phyloP scores from a whole-genome alignment of 306 rosid species.

The Chamaecrista fasciculata region DNA sequence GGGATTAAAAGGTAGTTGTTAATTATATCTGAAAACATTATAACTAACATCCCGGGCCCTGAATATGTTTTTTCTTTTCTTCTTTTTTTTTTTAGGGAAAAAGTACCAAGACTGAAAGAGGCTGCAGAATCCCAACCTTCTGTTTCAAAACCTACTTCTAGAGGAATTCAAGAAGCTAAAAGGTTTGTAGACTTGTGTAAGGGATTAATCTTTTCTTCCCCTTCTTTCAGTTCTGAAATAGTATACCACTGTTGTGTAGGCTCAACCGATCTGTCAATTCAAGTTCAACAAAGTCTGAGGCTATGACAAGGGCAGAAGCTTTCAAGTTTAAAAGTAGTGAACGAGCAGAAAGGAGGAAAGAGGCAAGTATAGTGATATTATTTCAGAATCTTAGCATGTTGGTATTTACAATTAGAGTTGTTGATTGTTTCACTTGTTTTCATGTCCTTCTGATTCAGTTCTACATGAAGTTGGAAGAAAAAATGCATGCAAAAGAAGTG shows the following conservation, averaged over 20 bases:
- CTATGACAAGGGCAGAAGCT: slow-evolving; percentile 38
- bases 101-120: slow-evolving; percentile 36
- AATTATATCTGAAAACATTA: slow-evolving; percentile 19
- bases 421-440: slow-evolving; percentile 25
- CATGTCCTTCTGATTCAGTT: slow-evolving; percentile 40
- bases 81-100: slow-evolving; percentile 34
- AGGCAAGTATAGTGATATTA: slow-evolving; percentile 43
- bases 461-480: slow-evolving; percentile 53
- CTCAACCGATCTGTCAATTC: slow-evolving; percentile 32
- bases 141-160: slow-evolving; percentile 35
- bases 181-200: slow-evolving; percentile 43
- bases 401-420: slow-evolving; percentile 12
- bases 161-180: slow-evolving; percentile 39
- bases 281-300: slow-evolving; percentile 38
- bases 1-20: slow-evolving; percentile 51
- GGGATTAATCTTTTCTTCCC: slow-evolving; percentile 1
- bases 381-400: slow-evolving; percentile 3
- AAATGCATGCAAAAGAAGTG: slow-evolving; percentile 57
- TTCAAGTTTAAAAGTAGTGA: slow-evolving; percentile 53
- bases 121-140: slow-evolving; percentile 36
- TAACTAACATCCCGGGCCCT: slow-evolving; percentile 27
- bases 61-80: too few relatives aligned
- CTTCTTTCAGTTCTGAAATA: slow-evolving; percentile 1
- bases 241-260: slow-evolving; percentile 26
- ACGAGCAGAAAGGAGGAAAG: slow-evolving; percentile 71